Evolutionary conservation across 371 early-diverging fungal genomes (phyloP), one percentile per base, ranked within the genome.

Genomic region (Apophysomyces trapeziformis): DNA sequence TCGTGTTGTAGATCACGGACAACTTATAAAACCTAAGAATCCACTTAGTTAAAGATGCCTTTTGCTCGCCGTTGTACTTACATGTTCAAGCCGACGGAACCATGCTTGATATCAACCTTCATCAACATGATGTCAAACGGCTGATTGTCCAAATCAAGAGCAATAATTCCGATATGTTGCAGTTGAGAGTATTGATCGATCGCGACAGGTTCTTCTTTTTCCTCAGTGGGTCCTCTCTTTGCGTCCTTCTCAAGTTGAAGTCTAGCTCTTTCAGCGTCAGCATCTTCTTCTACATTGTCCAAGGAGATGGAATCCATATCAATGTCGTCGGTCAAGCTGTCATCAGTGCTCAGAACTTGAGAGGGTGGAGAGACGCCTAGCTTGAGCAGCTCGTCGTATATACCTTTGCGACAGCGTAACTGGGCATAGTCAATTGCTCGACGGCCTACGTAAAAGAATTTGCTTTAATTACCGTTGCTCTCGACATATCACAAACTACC

Each of bases 21-120:
- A 87, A 63, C 57, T 84, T 85, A 75, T 89, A 89, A 54, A 87
- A 86, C 58, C 83, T 83, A 43, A 18, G 8, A 38, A 44, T 1
- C n/a, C 26, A n/a, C 32, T 32, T 56, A 50, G 32, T 60, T 58
- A 43, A 16, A 37, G 3, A 14, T 69, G 35, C 4, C 58, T 16
- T 7, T 36, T 7, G 0, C 46, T 43, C 38, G 5, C 43, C 18
- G 5, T 36, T 18, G 21, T 4, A 62, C 76, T 54, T 67, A 76
- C 78, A 83, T 68, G 54, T 79, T 83, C 14, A 45, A 57, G 4
- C 77, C 75, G 39, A 70, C 75, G 5, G 65, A 60, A 8, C 73
- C 69, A 2, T 57, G 18, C 11, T 59, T 58, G 11, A 86, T 65
- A 37, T 87, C 87, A 11, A 84, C 75, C 63, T 82, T 85, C 65